Base-by-base conservation (phyloP, 2,329 filamentous ascomycete species). In the Pseudogymnoascus sp. region DNA sequence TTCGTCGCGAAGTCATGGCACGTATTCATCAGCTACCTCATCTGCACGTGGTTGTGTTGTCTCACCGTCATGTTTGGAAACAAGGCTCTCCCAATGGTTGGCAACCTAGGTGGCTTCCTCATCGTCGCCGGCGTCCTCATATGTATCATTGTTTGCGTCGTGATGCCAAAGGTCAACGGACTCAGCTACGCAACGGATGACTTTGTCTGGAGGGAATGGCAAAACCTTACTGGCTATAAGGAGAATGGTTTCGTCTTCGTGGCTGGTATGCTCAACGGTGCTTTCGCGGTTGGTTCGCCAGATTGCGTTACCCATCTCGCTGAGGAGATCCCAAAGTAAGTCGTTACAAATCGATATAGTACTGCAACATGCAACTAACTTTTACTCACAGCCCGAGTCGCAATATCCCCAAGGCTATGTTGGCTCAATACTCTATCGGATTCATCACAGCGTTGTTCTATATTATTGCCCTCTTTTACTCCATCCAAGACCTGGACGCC, bases 261-360 rank as follows among this genome's bases (percentile, higher is more conserved):
- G 9, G 74, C 78, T 2, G 82, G 82, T 25, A 82, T 84, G 76
- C 74, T 84, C 14, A 89, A 89, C 66, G 86, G 84, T 8, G 85
- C 86, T 3, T 89, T 83, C 68, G 81, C 81, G 41, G 81, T 88
- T 22, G 86, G 85, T 5, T 81, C 82, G 1, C 81, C 84, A 0
- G 85, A 88, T 68, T 81, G 82, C 50, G 80, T 83, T 1, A 81
- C 81, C 1, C 85, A 87, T 67, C 69, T 87, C 47, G 80, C 82
- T 0, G 84, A 87, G 68, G 84, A 87, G 69, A 84, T 86, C 35
- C 82, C 75, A 0, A 62, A 64, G 43, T 53, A 53, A 53, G 43
- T 53, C n/a, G 41, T 2, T 30, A 8, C 8, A 18, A 8, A 3
- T 33, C 2, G 43, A 53, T 33, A n/a, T 6, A 4, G 12, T 53